Evolutionary conservation across 2,329 filamentous ascomycete genomes (phyloP).

Genomic region (Thermomyces lanuginosus): DNA sequence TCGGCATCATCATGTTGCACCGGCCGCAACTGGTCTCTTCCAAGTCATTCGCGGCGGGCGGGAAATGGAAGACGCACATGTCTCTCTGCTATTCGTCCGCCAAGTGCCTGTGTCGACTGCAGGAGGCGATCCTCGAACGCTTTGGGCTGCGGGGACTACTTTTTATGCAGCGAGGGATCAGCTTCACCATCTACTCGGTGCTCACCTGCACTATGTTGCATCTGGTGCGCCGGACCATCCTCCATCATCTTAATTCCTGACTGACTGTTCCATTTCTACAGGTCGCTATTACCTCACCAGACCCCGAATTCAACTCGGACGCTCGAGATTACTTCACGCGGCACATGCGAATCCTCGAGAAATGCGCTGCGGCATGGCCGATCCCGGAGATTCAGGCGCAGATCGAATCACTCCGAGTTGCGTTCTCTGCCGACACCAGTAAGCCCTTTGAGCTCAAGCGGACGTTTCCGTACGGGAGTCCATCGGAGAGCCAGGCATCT

Average conservation of each 20-base stretch:
- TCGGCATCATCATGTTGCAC: conserved; percentile 73
- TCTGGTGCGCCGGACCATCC: conserved; percentile 65
- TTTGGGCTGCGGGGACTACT: conserved; percentile 68
- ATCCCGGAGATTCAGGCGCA: conserved; percentile 83
- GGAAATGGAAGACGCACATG: conserved; percentile 79
- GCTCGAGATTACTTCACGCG: conserved; percentile 78
- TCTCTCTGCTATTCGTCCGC: conserved; percentile 69
- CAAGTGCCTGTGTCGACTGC: conserved; percentile 67
- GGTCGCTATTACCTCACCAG: conserved; percentile 86
- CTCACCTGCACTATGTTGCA: conserved; percentile 87
- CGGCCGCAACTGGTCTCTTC: conserved; percentile 69
- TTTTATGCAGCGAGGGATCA: conserved; percentile 87
- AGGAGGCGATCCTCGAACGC: conserved; percentile 62
- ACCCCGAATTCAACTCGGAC: conserved; percentile 70
- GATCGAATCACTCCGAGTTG: conserved; percentile 73
- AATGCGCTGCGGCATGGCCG: conserved; percentile 65
- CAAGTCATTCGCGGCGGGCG: conserved; percentile 52
- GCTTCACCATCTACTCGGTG: conserved; percentile 86
- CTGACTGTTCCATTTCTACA: too few species aligned
- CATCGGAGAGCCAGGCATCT: conserved; percentile 47
- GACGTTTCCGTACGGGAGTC: conserved; percentile 73
- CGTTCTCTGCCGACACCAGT: conserved; percentile 71
- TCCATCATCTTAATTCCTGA: too few species aligned
- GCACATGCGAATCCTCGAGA: conserved; percentile 86
- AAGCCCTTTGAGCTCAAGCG: conserved; percentile 82